These are phyloP conservation scores for Breviolum minutum DNA, from an alignment of 73 alveolate species.

Conservation along the genomic window DNA sequence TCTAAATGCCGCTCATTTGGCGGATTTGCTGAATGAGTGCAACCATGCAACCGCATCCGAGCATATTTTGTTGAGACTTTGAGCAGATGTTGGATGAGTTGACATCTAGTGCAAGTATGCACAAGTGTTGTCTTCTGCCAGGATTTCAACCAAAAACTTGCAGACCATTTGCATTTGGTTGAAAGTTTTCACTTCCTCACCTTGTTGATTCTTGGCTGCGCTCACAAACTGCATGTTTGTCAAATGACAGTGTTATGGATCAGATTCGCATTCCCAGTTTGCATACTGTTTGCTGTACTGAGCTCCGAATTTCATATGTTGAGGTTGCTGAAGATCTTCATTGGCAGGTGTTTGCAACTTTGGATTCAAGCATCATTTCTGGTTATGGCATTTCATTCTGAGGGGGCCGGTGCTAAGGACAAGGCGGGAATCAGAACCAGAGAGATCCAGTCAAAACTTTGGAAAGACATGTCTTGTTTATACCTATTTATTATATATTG, in stretches of 20 bases:
- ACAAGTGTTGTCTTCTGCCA: not conserved
- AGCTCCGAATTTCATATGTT: not conserved
- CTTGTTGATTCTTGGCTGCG: constrained; percentile 2
- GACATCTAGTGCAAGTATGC: not conserved
- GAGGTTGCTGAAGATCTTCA: constrained; percentile 52
- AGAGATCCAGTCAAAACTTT: not conserved
- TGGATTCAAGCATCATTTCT: constrained; percentile 78
- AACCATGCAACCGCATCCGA: too few species aligned
- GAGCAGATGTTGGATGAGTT: too few species aligned
- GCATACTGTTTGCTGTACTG: not conserved
- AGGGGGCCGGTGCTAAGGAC: constrained; percentile 83
- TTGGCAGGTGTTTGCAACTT: constrained; percentile 72
- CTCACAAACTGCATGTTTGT: not conserved
- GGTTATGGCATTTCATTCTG: constrained; percentile 78
- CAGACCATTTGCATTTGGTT: constrained; percentile 55
- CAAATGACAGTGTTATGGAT: not conserved
- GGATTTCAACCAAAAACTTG: constrained; percentile 67
- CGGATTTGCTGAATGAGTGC: too few species aligned
- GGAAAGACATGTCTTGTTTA: too few species aligned
- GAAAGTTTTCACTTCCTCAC: constrained; percentile 48
- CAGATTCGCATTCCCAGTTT: not conserved
- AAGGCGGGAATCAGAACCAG: not conserved
- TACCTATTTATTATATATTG: too few species aligned
- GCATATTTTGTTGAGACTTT: too few species aligned
- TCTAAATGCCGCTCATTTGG: too few species aligned